Evolutionary conservation across 495 filamentous ascomycete species (phyloP).

Genomic region (Aspergillus bridgeri): DNA sequence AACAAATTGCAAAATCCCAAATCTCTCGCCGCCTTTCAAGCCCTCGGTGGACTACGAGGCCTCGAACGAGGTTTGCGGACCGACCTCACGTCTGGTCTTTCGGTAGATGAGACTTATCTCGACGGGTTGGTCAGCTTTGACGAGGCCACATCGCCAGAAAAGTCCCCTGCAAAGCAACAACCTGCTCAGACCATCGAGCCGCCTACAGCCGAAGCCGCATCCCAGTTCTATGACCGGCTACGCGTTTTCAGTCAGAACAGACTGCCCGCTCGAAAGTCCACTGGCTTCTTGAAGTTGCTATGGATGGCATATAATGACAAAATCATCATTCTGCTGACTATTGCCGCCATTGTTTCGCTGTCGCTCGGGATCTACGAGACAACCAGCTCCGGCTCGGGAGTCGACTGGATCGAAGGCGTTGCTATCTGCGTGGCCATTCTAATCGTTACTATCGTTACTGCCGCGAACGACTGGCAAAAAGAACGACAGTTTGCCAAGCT

Average conservation of each 20-base stretch:
- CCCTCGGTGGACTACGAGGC: conserved; percentile 63
- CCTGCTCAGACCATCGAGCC: not conserved
- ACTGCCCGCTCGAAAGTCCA: conserved; percentile 70
- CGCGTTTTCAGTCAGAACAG: conserved; percentile 71
- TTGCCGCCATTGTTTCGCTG: conserved; percentile 69
- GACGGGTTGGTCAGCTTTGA: conserved; percentile 57
- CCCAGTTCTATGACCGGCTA: conserved; percentile 60
- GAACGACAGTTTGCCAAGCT: conserved; percentile 76
- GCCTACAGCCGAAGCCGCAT: conserved; percentile 16
- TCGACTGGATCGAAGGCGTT: conserved; percentile 80
- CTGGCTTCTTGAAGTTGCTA: conserved; percentile 67
- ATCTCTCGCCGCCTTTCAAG: conserved; percentile 64
- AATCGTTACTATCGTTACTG: conserved; percentile 72
- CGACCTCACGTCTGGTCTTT: conserved; percentile 60
- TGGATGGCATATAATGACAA: conserved; percentile 90
- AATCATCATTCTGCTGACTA: conserved; percentile 70
- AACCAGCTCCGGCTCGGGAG: conserved; percentile 39
- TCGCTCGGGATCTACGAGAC: conserved; percentile 70
- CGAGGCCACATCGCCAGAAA: conserved; percentile 44
- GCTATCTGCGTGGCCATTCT: conserved; percentile 74
- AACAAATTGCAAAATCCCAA: conserved; percentile 76
- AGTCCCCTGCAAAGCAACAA: conserved; percentile 16
- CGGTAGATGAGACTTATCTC: conserved; percentile 60
- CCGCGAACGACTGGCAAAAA: conserved; percentile 75
- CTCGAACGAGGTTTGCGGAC: conserved; percentile 67